A percentile compares a stretch with the other conserved stretches of the same genome.
These are phyloP conservation scores for Penicillium sp. DNA, from an alignment of 2,329 filamentous ascomycete species.

Conservation along the genomic window DNA sequence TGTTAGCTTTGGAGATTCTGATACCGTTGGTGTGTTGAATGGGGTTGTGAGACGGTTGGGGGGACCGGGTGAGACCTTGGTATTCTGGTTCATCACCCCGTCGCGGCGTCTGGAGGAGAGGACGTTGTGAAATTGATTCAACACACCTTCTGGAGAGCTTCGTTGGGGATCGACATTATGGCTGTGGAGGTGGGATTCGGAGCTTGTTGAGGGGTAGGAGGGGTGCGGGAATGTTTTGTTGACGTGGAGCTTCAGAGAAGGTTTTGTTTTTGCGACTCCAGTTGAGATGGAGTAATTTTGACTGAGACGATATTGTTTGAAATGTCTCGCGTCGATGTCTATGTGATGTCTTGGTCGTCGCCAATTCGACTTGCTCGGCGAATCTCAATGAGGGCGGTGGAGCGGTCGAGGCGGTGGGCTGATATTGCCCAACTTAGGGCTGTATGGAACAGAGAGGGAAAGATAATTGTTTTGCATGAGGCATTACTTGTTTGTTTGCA, in stretches of 20 bases:
- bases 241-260: neutral
- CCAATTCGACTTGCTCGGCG: constrained; percentile 2
- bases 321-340: constrained; percentile 2
- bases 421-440: constrained; percentile 6
- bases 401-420: neutral
- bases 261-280: neutral
- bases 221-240: constrained; percentile 7
- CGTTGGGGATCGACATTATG: constrained; percentile 88
- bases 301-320: neutral
- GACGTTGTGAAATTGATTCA: neutral
- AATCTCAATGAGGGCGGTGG: constrained; percentile 5
- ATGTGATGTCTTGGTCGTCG: constrained; percentile 2
- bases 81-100: neutral
- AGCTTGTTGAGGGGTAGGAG: constrained; percentile 15
- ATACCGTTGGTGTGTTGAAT: neutral
- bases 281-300: neutral
- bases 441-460: neutral
- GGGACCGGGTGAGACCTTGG: neutral
- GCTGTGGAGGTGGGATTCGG: constrained; percentile 8
- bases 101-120: neutral
- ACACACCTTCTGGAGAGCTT: constrained; percentile 85
- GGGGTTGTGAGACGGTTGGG: neutral
- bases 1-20: neutral
- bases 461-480: neutral
- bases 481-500: too few relatives aligned